Evolutionary conservation across 2,329 filamentous ascomycete species (phyloP), one percentile per base, ranked within the genome.

Genomic region (Cryphonectria radicalis): DNA sequence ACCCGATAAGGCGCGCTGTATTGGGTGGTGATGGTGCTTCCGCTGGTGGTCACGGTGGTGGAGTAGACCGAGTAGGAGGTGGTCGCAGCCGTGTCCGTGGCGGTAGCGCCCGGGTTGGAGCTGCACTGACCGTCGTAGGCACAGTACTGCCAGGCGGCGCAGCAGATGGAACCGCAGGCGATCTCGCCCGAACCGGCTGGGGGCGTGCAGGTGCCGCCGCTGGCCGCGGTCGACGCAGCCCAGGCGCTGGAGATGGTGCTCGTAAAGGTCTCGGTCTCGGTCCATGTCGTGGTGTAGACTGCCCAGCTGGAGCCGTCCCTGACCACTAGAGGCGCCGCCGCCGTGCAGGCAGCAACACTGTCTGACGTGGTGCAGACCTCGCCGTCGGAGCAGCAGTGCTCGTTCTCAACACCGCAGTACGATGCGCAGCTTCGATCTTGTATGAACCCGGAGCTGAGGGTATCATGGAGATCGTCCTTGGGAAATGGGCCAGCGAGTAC

Each of bases 151-250:
- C 87, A 88, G 72, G 83, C 87, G 35, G 88, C 88, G 80, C 92
- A 95, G 85, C 92, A 95, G 71, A 91, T 90, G 67, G 78, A 78
- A 43, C 92, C 92, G 78, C 92, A 95, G 4, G 88, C 84, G 10
- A 86, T 86, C 80, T 93, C 82, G 69, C 87, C 85, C 4, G 83
- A 79, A n/a, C 82, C 82, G 65, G 79, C 77, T 3, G 76, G 77
- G 1, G 89, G 87, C 0, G 84, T 78, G 77, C 89, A 91, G 74
- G 83, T 78, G 55, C 79, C 82, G 32, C 83, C 82, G 22, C 78
- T 78, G n/a, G 81, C 84, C 2, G 82, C 82, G 28, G 81, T 79
- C 6, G 84, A 84, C 0, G 83, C 82, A 3, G 81, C 81, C 76
- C 84, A 82, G 70, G 81, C 82, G 13, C 87, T 87, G 79, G 83